Evolutionary conservation across 441 rosid genomes (phyloP).

Genomic region (Syzygium syzygioides): DNA sequence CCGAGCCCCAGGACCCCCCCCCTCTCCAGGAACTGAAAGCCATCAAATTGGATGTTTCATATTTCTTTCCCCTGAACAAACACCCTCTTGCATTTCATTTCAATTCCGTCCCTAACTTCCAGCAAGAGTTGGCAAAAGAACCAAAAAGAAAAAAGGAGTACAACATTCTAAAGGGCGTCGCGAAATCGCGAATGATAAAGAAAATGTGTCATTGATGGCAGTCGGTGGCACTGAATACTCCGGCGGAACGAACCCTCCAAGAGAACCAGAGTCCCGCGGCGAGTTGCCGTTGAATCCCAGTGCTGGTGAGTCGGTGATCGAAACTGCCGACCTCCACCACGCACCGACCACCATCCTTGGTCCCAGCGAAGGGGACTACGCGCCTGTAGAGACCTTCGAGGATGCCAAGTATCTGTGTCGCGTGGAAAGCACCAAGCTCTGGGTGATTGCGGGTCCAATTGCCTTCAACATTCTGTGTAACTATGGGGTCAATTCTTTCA

Average conservation of each 20-base stretch:
- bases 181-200: not conserved
- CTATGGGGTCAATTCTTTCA: slow-evolving; percentile 78
- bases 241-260: not conserved
- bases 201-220: not conserved
- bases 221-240: not conserved
- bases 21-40: not conserved
- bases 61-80: not conserved
- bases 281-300: not conserved
- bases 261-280: not conserved
- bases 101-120: not conserved
- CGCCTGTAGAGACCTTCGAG: slow-evolving; percentile 25
- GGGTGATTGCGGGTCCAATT: slow-evolving; percentile 83
- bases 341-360: slow-evolving; percentile 43
- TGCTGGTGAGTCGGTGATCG: slow-evolving; percentile 7
- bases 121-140: not conserved
- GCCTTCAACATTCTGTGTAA: slow-evolving; percentile 80
- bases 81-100: not conserved
- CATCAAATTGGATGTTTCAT: not conserved
- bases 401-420: slow-evolving; percentile 44
- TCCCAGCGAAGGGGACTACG: slow-evolving; percentile 38
- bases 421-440: slow-evolving; percentile 50
- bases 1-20: too few species aligned
- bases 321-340: slow-evolving; percentile 40
- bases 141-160: not conserved
- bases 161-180: not conserved